Percentiles rank a stretch among this genome's conserved stretches.
Evolutionary conservation across 192 early-diverging fungal genomes (phyloP).

Genomic region (Mortierella alpina): DNA sequence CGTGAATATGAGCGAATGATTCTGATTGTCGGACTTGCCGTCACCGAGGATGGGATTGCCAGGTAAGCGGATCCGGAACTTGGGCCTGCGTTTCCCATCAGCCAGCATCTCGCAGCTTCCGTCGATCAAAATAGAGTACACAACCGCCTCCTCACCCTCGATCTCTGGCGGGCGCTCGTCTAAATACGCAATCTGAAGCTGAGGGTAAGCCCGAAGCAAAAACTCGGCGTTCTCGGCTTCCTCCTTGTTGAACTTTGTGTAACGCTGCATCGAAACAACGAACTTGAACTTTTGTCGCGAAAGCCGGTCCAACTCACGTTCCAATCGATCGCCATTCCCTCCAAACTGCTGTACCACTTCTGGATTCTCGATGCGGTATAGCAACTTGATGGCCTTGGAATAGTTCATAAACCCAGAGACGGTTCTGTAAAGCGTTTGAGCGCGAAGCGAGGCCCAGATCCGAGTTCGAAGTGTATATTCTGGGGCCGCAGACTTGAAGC

Average conservation of each 20-base stretch:
- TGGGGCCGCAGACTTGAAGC: slow-evolving; percentile 83
- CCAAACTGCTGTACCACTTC: slow-evolving; percentile 74
- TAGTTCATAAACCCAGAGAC: slow-evolving; percentile 92
- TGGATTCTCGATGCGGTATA: slow-evolving; percentile 86
- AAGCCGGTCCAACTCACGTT: slow-evolving; percentile 75
- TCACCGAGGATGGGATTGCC: slow-evolving; percentile 92
- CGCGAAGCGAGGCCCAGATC: slow-evolving; percentile 88
- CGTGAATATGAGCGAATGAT: slow-evolving; percentile 84
- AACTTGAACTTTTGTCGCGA: slow-evolving; percentile 85
- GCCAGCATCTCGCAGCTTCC: slow-evolving; percentile 74
- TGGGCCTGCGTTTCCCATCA: slow-evolving; percentile 82
- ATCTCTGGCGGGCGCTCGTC: slow-evolving; percentile 73
- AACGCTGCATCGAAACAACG: slow-evolving; percentile 88
- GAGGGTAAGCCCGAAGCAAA: slow-evolving; percentile 78
- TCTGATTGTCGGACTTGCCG: slow-evolving; percentile 93
- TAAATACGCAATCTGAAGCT: slow-evolving; percentile 83
- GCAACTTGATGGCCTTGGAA: slow-evolving; percentile 82
- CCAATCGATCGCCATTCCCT: slow-evolving; percentile 73
- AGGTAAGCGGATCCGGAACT: slow-evolving; percentile 80
- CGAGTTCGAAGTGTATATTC: slow-evolving; percentile 87
- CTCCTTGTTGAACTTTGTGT: slow-evolving; percentile 78
- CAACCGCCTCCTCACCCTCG: slow-evolving; percentile 68
- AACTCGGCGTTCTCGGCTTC: slow-evolving; percentile 83
- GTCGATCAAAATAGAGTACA: slow-evolving; percentile 80
- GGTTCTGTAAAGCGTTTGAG: slow-evolving; percentile 89